Evolutionary conservation across 345 rosid species (phyloP), one percentile per base, ranked within the genome.

Genomic region (Gossypioides kirkii): DNA sequence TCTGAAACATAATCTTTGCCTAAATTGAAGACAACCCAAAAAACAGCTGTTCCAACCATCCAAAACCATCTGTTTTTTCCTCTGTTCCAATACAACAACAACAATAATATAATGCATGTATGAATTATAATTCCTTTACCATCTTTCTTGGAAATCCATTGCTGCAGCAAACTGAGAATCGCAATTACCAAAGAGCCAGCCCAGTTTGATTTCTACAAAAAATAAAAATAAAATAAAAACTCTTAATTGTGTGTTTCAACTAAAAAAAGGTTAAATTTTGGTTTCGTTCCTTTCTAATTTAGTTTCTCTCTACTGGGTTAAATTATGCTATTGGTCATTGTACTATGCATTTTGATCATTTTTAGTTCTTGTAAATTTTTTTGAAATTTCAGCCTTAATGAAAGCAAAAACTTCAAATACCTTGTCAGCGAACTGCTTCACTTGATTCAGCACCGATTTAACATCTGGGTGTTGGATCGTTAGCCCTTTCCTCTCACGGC

Each of bases 391-490:
- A 32, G 38, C 38, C 38, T 32, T 32, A n/a, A n/a, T n/a, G n/a
- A 26, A 65, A 22, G 69, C 13, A 3, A 65, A 46, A 66, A 23
- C 16, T 1, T 14, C 41, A 20, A 14, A 45, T 23, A 46, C 70
- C 70, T 46, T 23, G 8, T 13, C 25, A 3, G 20, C 38, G 2
- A 23, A 46, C 18, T 23, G 70, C 13, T 66, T 66, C 20, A 66
- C 4, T 38, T 25, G 46, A 62, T 62, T 38, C 14, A 62, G 8
- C 14, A 11, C 10, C 2, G 36, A 46, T 79, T 22, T 71, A 14
- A 42, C 50, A 17, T 77, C 77, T 52, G 76, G 66, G 70, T 74
- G 3, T 53, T 68, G 70, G 61, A 58, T 46, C 4, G 72, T 0
- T 0, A 20, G 59, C 45, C 54, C 2, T 54, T 65, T 72, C 74